Conservation (phyloP, 352 stramenopile genomes). For the Phytopythium kandeliae region DNA sequence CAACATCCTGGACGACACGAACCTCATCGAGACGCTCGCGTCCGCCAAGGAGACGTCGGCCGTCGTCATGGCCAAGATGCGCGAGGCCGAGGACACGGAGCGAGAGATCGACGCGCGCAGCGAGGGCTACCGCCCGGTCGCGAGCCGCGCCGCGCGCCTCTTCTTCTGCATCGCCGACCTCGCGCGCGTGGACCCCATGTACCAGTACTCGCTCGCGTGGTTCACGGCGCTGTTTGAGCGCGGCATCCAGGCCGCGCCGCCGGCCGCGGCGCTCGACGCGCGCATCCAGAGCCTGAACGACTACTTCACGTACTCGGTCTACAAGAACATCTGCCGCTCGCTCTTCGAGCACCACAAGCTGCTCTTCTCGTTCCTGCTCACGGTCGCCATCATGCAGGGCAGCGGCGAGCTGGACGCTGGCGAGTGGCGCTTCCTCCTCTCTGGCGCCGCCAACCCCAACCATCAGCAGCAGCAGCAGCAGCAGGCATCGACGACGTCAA, state of each 20-base stretch:
- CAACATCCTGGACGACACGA: conserved; percentile 92
- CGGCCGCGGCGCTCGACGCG: conserved; percentile 81
- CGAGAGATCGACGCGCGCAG: conserved; percentile 87
- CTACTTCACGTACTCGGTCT: conserved; percentile 91
- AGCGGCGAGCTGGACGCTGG: conserved; percentile 64
- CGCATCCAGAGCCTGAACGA: conserved; percentile 87
- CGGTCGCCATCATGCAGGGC: conserved; percentile 88
- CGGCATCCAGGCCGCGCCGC: conserved; percentile 76
- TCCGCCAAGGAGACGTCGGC: conserved; percentile 76
- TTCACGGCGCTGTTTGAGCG: conserved; percentile 91
- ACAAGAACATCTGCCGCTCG: conserved; percentile 91
- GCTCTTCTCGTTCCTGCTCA: conserved; percentile 91
- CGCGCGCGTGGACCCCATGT: conserved; percentile 90
- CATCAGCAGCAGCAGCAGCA: neutral
- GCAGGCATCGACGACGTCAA: too few relatives aligned
- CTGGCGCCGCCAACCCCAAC: conserved; percentile 48
- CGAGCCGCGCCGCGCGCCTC: conserved; percentile 84
- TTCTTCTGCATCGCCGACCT: conserved; percentile 93
- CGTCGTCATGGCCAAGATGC: conserved; percentile 87
- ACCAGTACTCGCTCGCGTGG: conserved; percentile 93
- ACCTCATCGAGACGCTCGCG: conserved; percentile 88
- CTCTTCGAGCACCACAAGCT: conserved; percentile 95
- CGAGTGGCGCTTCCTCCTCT: conserved; percentile 92
- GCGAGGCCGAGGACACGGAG: conserved; percentile 87
- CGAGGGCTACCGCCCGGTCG: conserved; percentile 83